Evolutionary conservation across 768 basidiomycete genomes (phyloP).

Genomic region (Termitomyces sp.): DNA sequence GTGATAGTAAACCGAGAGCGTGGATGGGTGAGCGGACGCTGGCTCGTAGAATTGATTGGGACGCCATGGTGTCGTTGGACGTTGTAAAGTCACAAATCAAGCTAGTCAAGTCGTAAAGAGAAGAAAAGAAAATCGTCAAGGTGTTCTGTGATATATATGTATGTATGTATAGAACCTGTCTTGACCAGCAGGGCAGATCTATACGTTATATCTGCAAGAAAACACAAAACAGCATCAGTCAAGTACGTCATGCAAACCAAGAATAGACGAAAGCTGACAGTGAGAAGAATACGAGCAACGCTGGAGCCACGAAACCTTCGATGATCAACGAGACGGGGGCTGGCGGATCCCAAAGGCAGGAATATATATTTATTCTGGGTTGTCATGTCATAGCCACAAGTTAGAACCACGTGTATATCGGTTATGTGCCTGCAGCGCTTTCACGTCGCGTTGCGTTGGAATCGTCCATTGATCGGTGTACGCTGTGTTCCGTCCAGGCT

Average conservation of each 20-base stretch:
- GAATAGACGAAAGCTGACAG: neutral
- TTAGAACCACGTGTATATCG: slow-evolving; percentile 3
- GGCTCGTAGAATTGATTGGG: slow-evolving; percentile 30
- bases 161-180: slow-evolving; percentile 27
- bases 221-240: neutral
- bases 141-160: slow-evolving; percentile 15
- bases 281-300: slow-evolving; percentile 11
- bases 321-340: slow-evolving; percentile 2
- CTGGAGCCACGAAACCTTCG: slow-evolving; percentile 11
- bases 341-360: too few relatives aligned
- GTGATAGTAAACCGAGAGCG: slow-evolving; percentile 6
- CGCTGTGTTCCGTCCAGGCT: too few relatives aligned
- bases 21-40: slow-evolving; percentile 27
- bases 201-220: neutral
- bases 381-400: slow-evolving; percentile 15
- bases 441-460: neutral
- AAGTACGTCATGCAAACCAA: neutral
- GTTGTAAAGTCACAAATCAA: slow-evolving; percentile 9
- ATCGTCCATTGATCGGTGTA: neutral
- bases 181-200: slow-evolving; percentile 44
- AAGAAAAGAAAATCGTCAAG: neutral
- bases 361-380: slow-evolving; percentile 8
- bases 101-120: slow-evolving; percentile 8
- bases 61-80: slow-evolving; percentile 29
- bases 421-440: slow-evolving; percentile 4